Base-by-base conservation (phyloP, 768 basidiomycete genomes). In the Lactarius indigo region DNA sequence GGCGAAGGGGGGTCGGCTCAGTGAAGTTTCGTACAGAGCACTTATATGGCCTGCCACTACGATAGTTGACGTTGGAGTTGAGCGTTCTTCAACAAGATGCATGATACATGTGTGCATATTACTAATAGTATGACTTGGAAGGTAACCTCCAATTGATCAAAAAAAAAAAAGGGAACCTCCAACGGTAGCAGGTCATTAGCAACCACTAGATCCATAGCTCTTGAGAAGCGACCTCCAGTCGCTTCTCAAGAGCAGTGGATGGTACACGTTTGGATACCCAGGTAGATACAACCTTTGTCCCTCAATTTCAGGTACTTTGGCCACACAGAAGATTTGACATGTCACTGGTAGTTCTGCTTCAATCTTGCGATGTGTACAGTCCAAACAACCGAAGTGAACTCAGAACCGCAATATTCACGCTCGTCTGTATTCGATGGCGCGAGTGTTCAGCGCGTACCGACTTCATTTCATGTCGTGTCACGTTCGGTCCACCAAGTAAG, bases 21-120 rank as follows among this genome's bases (percentile, higher is more conserved):
- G 47, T 62, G 47, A 66, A 66, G 44, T 57, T 57, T 57, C 65
- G 64, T 26, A 65, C 54, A 26, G 59, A 59, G 8, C 64, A 65
- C 28, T 47, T 65, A n/a, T 61, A 65, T n/a, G 20, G 55, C 20
- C 35, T 65, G 33, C 41, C 61, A 37, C 41, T 65, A 10, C 15
- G 64, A 61, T 60, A 41, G 31, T 28, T 65, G 35, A 52, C 54
- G 26, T 52, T n/a, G 17, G 18, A 1, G 35, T 63, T 23, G 44
- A 35, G 10, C 39, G 47, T 35, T 12, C 10, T 35, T 35, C 12
- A 35, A 35, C 35, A 35, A 35, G 35, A 35, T 35, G 35, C 33
- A 2, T 41, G 39, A 41, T 17, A 31, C 47, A 10, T 23, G 41
- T 41, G 31, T 52, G 39, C 39, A 39, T 13, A 39, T 17, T 13